Evolutionary conservation across 208 protist genomes (phyloP), one percentile per base, ranked within the genome.

Genomic region (Crithidia fasciculata): DNA sequence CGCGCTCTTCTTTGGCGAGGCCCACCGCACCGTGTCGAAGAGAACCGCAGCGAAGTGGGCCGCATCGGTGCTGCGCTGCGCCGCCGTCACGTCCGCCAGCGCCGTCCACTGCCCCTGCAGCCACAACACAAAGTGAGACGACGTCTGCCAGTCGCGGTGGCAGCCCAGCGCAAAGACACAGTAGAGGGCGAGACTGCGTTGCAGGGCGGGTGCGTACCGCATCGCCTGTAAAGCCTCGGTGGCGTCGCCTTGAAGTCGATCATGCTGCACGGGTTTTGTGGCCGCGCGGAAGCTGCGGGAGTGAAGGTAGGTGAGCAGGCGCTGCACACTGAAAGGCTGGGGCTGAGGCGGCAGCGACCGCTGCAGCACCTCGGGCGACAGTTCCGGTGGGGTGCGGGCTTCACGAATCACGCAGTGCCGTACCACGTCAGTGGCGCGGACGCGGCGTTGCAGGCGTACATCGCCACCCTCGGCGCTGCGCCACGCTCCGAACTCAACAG

Each of bases 321-420:
- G 40, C 43, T 53, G 58, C 6, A 61, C 65, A 28, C 28, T 28
- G 1, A 60, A 16, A 6, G 52, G 60, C 16, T 50, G 58, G 6
- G 65, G 45, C 5, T 37, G 69, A 41, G 18, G 47, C 47, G 79
- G 61, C 28, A 78, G 36, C 8, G 37, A 16, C 5, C 77, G 76
- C n/a, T 62, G 44, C 12, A 86, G n/a, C 41, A 72, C 72, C 62
- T 81, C 72, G 40, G 77, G 61, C 19, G 72, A 78, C 53, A 64
- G 57, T 9, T 47, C 62, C 10, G 72, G 68, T 15, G 81, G 81
- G 4, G 81, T 86, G n/a, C 44, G 69, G 12, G 68, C 77, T 37
- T 80, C 81, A 15, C 81, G 81, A n/a, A 86, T 44, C 15, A 86
- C 70, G 56, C 81, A 80, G 77, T 86, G 81, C 39, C 55, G 57